Base-by-base conservation (phyloP, 1,284 basidiomycete species). In the Sporisorium scitamineum region DNA sequence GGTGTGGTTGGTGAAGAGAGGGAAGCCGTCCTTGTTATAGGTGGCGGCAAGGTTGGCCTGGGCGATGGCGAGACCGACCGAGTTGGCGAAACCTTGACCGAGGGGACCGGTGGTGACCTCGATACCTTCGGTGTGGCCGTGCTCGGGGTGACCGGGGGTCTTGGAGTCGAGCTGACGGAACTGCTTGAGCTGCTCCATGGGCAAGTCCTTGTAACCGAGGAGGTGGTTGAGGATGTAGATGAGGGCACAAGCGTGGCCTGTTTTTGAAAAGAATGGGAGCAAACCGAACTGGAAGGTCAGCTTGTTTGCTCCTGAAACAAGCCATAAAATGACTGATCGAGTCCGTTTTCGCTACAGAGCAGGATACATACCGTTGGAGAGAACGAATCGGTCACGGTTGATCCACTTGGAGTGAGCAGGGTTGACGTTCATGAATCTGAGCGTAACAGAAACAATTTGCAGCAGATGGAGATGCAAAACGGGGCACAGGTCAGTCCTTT, bases 71-170 rank as follows among this genome's bases (percentile, higher is more conserved):
- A 97, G 88, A 86, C 95, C 95, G 77, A 97, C 94, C 70, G 90
- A 93, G 86, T 95, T 96, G 80, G 92, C 90, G 86, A 97, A 92
- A 84, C 76, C 84, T 87, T 97, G 95, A 54, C 95, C 95, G 37
- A 97, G 91, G 70, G 95, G 95, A 73, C 95, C 95, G 63, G 95
- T 97, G 80, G 95, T 97, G 76, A 97, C 94, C 88, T 97, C 95
- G 74, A 97, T 90, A 81, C 95, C 95, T 79, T 94, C 80, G 27
- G 78, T 93, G 86, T 95, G 92, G 67, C 90, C 89, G 63, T 90
- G 88, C 87, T 97, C 95, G 39, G 94, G 94, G 88, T 97, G 94
- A 82, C 95, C 95, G 27, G 84, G 82, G 45, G 82, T 82, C 67
- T 80, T 80, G 70, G 94, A 95, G 85, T 91, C 92, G 65, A 97